A percentile compares a stretch with the other conserved stretches of the same genome.
phyloP scores from a whole-genome alignment of 345 rosid species.

The Acer campestre region DNA sequence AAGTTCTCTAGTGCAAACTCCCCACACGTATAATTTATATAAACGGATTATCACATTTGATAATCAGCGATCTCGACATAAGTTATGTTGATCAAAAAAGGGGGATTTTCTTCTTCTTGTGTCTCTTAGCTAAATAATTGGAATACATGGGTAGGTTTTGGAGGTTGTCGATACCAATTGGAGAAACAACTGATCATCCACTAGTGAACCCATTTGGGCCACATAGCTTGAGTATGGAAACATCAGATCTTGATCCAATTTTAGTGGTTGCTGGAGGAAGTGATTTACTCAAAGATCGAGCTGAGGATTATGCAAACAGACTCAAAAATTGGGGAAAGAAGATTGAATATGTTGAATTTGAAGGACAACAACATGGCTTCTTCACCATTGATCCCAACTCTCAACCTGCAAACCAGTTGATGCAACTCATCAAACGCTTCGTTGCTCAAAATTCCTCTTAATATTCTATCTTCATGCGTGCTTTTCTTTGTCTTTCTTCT shows the following conservation, averaged over 20 bases:
- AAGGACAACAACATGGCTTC: constrained; percentile 61
- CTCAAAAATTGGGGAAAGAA: constrained; percentile 46
- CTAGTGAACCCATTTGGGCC: constrained; percentile 65
- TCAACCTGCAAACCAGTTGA: constrained; percentile 37
- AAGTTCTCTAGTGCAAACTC: too few species aligned
- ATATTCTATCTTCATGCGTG: neutral
- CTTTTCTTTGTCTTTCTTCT: neutral
- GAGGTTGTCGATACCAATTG: constrained; percentile 54
- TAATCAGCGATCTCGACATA: too few species aligned
- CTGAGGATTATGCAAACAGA: constrained; percentile 43
- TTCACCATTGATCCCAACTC: constrained; percentile 57
- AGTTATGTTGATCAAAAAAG: too few species aligned
- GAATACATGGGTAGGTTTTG: constrained; percentile 33
- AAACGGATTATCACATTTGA: too few species aligned
- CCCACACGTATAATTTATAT: too few species aligned
- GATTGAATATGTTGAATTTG: constrained; percentile 51
- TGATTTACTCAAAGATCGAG: constrained; percentile 55
- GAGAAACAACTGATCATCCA: constrained; percentile 60
- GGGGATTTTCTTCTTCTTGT: too few species aligned
- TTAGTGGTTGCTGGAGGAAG: constrained; percentile 53
- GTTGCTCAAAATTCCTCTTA: constrained; percentile 29
- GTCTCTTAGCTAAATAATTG: too few species aligned
- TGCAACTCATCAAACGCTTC: constrained; percentile 46
- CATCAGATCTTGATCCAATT: constrained; percentile 42
- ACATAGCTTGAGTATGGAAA: constrained; percentile 35